phyloP scores from a whole-genome alignment of 345 rosid species.

The Brassica carinata region DNA sequence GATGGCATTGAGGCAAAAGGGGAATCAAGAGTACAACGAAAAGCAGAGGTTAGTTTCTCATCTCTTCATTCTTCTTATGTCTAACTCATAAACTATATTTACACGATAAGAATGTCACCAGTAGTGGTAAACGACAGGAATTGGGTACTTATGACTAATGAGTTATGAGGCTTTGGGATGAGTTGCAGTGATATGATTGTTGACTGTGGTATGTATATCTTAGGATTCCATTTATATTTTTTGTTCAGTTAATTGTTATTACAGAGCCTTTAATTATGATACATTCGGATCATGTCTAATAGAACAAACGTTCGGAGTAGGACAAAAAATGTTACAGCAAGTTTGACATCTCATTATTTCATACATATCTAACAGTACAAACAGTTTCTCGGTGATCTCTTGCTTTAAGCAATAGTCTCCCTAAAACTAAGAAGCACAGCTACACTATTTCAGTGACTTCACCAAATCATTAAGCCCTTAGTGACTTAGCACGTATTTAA shows the following conservation, averaged over 20 bases:
- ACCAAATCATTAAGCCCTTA: no score
- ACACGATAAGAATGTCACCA: background rate
- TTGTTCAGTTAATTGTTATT: background rate
- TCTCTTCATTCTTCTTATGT: background rate
- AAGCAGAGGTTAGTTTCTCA: background rate
- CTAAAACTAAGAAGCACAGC: no score
- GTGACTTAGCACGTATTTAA: no score
- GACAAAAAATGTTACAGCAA: constrained; percentile 54
- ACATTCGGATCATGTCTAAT: background rate
- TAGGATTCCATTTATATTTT: background rate
- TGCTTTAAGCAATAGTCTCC: no score
- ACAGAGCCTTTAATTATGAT: background rate
- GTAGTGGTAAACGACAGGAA: background rate
- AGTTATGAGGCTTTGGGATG: background rate
- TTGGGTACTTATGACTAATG: background rate
- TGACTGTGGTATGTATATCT: background rate
- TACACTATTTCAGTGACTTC: no score
- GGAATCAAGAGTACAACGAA: background rate
- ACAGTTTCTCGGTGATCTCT: no score
- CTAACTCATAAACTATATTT: background rate
- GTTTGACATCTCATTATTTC: no score
- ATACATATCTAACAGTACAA: no score
- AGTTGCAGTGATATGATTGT: background rate
- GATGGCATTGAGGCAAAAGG: background rate
- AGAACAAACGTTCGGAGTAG: background rate